Evolutionary conservation across 169 alveolate species (phyloP).

Genomic region (Plasmodium blacklocki): DNA sequence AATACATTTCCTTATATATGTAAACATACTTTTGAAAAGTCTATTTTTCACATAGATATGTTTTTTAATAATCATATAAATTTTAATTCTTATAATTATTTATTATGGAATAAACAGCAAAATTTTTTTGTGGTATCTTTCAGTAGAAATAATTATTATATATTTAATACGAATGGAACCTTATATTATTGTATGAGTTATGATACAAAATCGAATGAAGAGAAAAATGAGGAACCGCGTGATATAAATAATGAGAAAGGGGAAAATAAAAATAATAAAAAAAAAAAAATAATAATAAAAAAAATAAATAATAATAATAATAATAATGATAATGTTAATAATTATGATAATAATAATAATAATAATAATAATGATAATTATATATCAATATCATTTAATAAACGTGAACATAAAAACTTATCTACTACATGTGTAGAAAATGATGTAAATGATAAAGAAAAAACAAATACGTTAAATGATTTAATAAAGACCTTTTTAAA

Average conservation of each 20-base stretch:
- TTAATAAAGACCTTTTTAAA: neutral
- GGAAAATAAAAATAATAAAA: neutral
- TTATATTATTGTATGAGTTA: slow-evolving; percentile 28
- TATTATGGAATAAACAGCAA: slow-evolving; percentile 70
- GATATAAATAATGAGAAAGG: neutral
- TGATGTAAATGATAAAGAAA: neutral
- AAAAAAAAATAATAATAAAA: neutral
- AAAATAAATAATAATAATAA: neutral
- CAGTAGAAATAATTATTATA: slow-evolving; percentile 42
- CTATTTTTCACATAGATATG: slow-evolving; percentile 52
- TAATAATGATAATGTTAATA: neutral
- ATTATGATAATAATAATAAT: neutral
- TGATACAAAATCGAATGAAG: neutral
- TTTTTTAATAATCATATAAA: slow-evolving; percentile 15
- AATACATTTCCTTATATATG: slow-evolving; percentile 64
- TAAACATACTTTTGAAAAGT: slow-evolving; percentile 51
- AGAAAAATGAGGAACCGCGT: neutral
- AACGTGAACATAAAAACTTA: neutral
- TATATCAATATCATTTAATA: neutral
- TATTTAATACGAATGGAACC: slow-evolving; percentile 74
- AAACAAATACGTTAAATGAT: too few species aligned
- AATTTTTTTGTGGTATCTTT: slow-evolving; percentile 67
- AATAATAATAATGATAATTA: neutral
- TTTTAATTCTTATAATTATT: slow-evolving; percentile 26
- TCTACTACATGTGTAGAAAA: neutral